Evolutionary conservation across 768 basidiomycete genomes (phyloP).

Genomic region (Lactarius trivialis): DNA sequence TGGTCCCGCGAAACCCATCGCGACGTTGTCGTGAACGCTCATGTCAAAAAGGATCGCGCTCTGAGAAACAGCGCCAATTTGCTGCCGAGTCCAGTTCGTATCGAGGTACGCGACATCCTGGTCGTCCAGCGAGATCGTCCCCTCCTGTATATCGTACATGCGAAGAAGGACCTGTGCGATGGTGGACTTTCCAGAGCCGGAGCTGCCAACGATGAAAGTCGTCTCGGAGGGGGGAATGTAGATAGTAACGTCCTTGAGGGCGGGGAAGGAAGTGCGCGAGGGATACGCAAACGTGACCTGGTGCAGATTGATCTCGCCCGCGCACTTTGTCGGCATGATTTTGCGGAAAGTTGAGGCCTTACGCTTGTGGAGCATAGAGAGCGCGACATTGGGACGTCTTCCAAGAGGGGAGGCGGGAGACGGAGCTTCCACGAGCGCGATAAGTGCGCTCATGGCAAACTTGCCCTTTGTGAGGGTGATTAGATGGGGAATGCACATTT

Average conservation of each 20-base stretch:
- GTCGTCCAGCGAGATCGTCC: conserved; percentile 73
- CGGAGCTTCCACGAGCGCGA: conserved; percentile 49
- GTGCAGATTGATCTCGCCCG: conserved; percentile 61
- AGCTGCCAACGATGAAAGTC: conserved; percentile 75
- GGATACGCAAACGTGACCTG: conserved; percentile 68
- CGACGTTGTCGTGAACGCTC: conserved; percentile 80
- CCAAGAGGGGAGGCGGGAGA: conserved; percentile 21
- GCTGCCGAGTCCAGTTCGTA: conserved; percentile 52
- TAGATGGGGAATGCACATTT: conserved; percentile 79
- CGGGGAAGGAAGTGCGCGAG: conserved; percentile 55
- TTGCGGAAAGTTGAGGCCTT: conserved; percentile 42
- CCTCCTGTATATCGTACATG: conserved; percentile 63
- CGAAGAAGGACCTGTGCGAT: conserved; percentile 59
- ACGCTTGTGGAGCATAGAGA: conserved; percentile 33
- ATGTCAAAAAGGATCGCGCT: conserved; percentile 75
- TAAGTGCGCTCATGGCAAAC: conserved; percentile 62
- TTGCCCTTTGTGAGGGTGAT: conserved; percentile 79
- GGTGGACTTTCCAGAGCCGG: conserved; percentile 74
- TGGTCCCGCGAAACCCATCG: conserved; percentile 58
- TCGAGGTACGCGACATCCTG: conserved; percentile 74
- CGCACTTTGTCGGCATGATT: conserved; percentile 57
- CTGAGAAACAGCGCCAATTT: conserved; percentile 76
- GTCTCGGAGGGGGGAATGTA: conserved; percentile 68
- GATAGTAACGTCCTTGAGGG: conserved; percentile 52
- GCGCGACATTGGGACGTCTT: conserved; percentile 20